Base-by-base conservation (phyloP, 805 yeast genomes). In the Blastobotrys terrestris region DNA sequence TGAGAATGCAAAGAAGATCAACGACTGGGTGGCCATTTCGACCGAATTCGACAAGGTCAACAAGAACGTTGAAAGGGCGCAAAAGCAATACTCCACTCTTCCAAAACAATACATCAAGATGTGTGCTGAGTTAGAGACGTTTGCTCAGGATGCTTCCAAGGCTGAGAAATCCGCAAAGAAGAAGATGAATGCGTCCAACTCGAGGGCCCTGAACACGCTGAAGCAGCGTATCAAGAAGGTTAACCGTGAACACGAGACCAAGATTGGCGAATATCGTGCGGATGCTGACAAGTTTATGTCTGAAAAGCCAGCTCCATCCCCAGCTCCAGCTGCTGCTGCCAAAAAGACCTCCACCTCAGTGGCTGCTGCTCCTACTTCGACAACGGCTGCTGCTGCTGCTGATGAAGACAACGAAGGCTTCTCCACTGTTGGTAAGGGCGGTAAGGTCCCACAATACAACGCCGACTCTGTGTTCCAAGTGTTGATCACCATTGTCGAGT, bases 201-300 rank as follows among this genome's bases (percentile, higher is more conserved):
- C 95, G 26, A 86, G 87, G 66, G 91, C 97, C 13, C 85, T 85
- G 72, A 94, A 91, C 72, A 82, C 90, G 49, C 75, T 85, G 51
- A 87, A 80, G 73, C 98, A 94, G 76, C 85, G 97, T 68, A 84
- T 89, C 53, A 87, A 81, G 73, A 90, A 87, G 73, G 80, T 82
- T 59, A 70, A 76, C 59, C 86, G 86, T 68, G 96, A 88, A 60
- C 80, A 77, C 70, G 84, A 76, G 62, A 61, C 69, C 3, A 77
- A 80, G 60, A 69, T 87, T 55, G 84, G 77, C 46, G 70, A 76
- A 58, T 90, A 74, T 72, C 77, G 80, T 61, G 77, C 76, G 51
- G 78, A 80, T 61, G 95, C 97, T 45, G 95, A 84, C 49, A 73
- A 75, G n/a, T 90, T 86, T 62, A 86, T 83, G 57, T 71, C 68